These are phyloP conservation scores for Fusarium kyushuense DNA, from an alignment of 2,329 filamentous ascomycete species.

Conservation along the genomic window DNA sequence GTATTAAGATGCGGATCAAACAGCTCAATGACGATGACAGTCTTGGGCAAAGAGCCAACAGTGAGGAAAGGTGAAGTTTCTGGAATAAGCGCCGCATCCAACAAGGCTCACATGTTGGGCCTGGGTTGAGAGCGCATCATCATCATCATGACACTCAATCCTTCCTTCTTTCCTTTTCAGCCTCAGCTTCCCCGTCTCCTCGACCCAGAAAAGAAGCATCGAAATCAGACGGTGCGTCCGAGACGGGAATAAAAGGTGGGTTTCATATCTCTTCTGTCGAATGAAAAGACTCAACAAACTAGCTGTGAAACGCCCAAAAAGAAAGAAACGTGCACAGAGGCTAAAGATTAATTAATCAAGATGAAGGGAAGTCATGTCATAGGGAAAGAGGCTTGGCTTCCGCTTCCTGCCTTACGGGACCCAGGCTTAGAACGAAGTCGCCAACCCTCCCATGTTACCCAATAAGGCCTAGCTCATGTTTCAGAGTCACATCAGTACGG, in stretches of 20 bases:
- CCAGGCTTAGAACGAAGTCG: slow-evolving; percentile 4
- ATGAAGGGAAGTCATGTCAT: slow-evolving; percentile 11
- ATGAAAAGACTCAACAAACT: background rate
- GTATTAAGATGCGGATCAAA: slow-evolving; percentile 30
- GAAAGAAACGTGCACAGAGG: slow-evolving; percentile 25
- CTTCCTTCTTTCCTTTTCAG: background rate
- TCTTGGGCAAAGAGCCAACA: background rate
- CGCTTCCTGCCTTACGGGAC: background rate
- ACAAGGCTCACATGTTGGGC: slow-evolving; percentile 10
- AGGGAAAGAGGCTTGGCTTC: slow-evolving; percentile 9
- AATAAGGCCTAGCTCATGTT: slow-evolving; percentile 24
- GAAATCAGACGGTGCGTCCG: slow-evolving; percentile 28
- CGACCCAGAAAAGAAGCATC: slow-evolving; percentile 20
- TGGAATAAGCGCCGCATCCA: slow-evolving; percentile 9
- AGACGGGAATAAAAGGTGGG: slow-evolving; percentile 28
- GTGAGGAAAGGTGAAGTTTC: background rate
- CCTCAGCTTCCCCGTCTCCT: background rate
- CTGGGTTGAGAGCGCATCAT: slow-evolving; percentile 25
- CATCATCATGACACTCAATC: slow-evolving; percentile 15
- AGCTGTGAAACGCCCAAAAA: slow-evolving; percentile 34
- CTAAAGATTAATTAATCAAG: slow-evolving; percentile 21
- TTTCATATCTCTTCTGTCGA: background rate
- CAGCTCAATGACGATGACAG: slow-evolving; percentile 23
- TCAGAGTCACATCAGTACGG: slow-evolving; percentile 22
- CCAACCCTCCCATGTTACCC: background rate